phyloP scores from a whole-genome alignment of 2,329 filamentous ascomycete species.

The Alternaria triticimaculans region DNA sequence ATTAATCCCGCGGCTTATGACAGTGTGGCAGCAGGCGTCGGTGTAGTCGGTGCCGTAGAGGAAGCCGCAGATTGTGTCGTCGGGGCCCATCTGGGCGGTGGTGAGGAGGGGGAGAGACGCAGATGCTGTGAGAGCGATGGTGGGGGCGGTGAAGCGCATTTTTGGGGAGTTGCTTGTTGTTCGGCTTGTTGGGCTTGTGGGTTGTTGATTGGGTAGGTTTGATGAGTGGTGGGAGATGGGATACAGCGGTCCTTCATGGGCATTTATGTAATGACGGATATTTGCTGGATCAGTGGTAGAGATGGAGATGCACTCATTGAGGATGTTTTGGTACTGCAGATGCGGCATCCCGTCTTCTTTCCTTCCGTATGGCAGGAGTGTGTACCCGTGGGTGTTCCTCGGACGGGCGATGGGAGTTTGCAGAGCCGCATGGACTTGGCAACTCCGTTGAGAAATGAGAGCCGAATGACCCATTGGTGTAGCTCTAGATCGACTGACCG shows the following conservation, averaged over 20 bases:
- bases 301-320: not conserved
- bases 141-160: not conserved
- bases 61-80: not conserved
- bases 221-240: not conserved
- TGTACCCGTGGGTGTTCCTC: not conserved
- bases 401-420: no score
- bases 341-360: not conserved
- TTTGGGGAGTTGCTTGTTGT: not conserved
- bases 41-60: not conserved
- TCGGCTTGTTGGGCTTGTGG: not conserved
- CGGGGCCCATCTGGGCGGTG: not conserved
- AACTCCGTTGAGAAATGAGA: not conserved
- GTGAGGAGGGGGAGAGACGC: not conserved
- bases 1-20: not conserved
- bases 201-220: no score
- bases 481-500: not conserved
- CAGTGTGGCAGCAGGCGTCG: not conserved
- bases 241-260: not conserved
- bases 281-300: not conserved
- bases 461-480: not conserved
- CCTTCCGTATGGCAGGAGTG: not conserved
- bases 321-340: accelerated
- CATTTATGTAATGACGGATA: not conserved
- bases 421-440: no score
- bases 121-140: not conserved